Evolutionary conservation across 73 alveolate species (phyloP).

Genomic region (Durusdinium trenchii): DNA sequence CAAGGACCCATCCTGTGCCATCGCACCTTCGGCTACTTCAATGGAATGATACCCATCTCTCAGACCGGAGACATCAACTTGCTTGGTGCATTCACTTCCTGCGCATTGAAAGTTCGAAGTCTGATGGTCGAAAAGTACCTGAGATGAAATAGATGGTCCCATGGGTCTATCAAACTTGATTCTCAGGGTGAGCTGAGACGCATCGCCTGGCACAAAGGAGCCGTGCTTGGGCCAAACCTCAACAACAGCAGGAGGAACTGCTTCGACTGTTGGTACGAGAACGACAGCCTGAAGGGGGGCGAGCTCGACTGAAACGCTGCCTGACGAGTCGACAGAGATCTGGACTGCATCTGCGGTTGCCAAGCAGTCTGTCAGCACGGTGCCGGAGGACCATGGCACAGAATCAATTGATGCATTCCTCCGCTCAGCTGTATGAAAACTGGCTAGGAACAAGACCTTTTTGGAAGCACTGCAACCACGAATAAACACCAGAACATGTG

Average conservation of each 20-base stretch:
- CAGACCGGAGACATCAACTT: neutral
- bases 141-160: neutral
- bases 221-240: conserved; percentile 82
- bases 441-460: conserved; percentile 44
- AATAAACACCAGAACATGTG: conserved; percentile 75
- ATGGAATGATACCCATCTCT: conserved; percentile 35
- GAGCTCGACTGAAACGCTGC: conserved; percentile 47
- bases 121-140: conserved; percentile 12
- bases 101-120: conserved; percentile 32
- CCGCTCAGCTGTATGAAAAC: conserved; percentile 65
- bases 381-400: conserved; percentile 74
- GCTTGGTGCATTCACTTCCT: conserved; percentile 17
- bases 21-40: conserved; percentile 49
- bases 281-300: conserved; percentile 55
- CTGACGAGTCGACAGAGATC: conserved; percentile 36
- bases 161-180: conserved; percentile 48
- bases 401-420: conserved; percentile 78
- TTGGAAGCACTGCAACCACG: conserved; percentile 66
- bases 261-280: conserved; percentile 14
- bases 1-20: conserved; percentile 28
- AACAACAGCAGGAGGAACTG: conserved; percentile 34
- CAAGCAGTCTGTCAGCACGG: conserved; percentile 32
- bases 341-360: neutral
- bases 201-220: neutral
- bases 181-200: conserved; percentile 10